Conservation (phyloP, 352 stramenopile species). For the Pythium rishiriense region DNA sequence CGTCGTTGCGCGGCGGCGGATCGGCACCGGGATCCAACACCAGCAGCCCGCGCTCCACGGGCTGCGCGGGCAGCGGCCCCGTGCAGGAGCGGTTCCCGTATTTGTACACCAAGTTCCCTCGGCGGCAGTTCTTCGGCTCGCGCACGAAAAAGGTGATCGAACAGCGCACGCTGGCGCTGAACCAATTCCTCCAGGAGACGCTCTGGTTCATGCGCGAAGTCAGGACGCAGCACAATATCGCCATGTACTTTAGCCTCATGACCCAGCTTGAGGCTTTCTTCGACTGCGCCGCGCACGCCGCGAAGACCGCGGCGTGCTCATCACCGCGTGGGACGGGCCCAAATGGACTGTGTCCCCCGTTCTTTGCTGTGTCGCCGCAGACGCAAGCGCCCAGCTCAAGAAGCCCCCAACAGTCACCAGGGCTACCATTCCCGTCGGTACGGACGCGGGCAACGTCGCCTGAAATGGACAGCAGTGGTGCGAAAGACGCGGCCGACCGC, state of each 20-base stretch:
- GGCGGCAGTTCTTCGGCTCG: conserved; percentile 62
- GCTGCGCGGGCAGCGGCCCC: conserved; percentile 4
- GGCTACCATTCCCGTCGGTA: conserved; percentile 6
- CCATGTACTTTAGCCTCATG: conserved; percentile 75
- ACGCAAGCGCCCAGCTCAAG: neutral
- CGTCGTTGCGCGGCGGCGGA: conserved; percentile 4
- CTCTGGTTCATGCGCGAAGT: conserved; percentile 56
- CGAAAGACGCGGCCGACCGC: conserved; percentile 17
- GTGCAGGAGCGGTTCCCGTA: conserved; percentile 49
- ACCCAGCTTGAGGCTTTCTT: conserved; percentile 69
- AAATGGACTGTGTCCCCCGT: conserved; percentile 14
- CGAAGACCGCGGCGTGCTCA: neutral
- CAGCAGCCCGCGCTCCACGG: conserved; percentile 26
- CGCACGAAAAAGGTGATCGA: conserved; percentile 71
- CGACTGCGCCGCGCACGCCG: conserved; percentile 41
- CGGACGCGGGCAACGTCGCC: conserved; percentile 3
- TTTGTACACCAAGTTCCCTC: conserved; percentile 68
- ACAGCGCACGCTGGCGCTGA: conserved; percentile 57
- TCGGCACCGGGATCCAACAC: conserved; percentile 27
- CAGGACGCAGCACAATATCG: conserved; percentile 59
- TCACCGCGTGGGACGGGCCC: conserved; percentile 10
- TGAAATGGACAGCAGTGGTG: neutral
- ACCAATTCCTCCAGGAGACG: conserved; percentile 59
- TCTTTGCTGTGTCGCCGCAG: conserved; percentile 4
- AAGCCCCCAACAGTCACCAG: neutral